Evolutionary conservation across 345 rosid genomes (phyloP).

Genomic region (Gossypium raimondii): DNA sequence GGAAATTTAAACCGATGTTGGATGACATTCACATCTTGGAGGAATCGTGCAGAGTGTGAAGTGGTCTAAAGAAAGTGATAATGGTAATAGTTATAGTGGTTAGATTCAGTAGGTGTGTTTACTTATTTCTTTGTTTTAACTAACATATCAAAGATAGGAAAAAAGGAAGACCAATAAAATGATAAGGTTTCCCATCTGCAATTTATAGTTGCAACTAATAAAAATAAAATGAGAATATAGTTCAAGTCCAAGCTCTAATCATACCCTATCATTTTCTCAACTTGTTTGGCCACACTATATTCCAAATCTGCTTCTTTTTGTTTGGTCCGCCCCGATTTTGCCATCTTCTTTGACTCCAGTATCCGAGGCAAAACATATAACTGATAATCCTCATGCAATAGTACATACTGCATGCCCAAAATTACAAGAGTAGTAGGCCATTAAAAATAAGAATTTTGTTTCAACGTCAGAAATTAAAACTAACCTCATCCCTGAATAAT

Average conservation of each 20-base stretch:
- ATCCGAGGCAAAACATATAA: conserved; percentile 93
- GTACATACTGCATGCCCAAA: conserved; percentile 58
- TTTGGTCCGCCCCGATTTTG: conserved; percentile 91
- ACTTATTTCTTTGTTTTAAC: too few relatives aligned
- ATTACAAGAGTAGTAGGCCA: conserved; percentile 33
- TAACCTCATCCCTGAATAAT: conserved; percentile 92
- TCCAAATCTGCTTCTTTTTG: conserved; percentile 95
- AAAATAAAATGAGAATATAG: neutral
- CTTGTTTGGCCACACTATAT: conserved; percentile 98
- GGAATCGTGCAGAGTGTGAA: too few relatives aligned
- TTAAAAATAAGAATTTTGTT: conserved; percentile 10
- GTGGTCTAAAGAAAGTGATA: too few relatives aligned
- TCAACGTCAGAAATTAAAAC: conserved; percentile 19
- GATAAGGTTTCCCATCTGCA: neutral
- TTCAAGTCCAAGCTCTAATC: neutral
- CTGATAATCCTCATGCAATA: conserved; percentile 95
- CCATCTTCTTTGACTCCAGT: conserved; percentile 95
- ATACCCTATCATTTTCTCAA: conserved; percentile 96
- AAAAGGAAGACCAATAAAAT: neutral
- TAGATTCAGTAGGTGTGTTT: too few relatives aligned
- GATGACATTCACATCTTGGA: too few relatives aligned
- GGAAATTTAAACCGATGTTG: too few relatives aligned
- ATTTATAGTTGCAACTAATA: neutral
- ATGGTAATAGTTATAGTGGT: too few relatives aligned
- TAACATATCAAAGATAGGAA: too few relatives aligned